Conservation (phyloP, 2,329 filamentous ascomycete species). For the Diaporthe eres region DNA sequence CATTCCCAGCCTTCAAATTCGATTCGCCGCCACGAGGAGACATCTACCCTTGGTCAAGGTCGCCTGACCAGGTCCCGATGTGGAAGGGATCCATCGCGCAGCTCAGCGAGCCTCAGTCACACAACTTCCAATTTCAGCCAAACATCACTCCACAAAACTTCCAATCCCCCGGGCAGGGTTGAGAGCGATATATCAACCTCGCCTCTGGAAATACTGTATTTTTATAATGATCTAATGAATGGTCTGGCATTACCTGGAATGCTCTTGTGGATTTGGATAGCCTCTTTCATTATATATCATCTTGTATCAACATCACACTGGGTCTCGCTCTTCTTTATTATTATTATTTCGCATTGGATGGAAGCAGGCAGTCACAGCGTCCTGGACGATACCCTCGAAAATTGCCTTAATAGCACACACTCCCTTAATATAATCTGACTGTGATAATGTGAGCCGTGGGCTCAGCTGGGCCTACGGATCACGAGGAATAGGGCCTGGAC, state of each 20-base stretch:
- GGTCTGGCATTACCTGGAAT: constrained; percentile 18
- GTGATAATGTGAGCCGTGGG: constrained; percentile 13
- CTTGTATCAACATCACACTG: constrained; percentile 21
- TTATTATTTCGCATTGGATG: constrained; percentile 1
- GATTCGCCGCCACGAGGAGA: constrained; percentile 62
- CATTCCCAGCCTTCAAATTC: constrained; percentile 60
- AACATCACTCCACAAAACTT: constrained; percentile 62
- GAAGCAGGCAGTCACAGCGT: constrained; percentile 28
- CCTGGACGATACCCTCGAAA: constrained; percentile 32
- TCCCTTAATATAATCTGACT: constrained; percentile 20
- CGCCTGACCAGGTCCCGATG: constrained; percentile 36
- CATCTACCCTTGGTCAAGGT: constrained; percentile 51
- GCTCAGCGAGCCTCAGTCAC: constrained; percentile 51
- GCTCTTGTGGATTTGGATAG: not conserved
- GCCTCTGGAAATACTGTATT: constrained; percentile 13
- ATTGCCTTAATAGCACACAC: constrained; percentile 32
- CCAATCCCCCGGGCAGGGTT: constrained; percentile 42
- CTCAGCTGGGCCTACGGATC: not conserved
- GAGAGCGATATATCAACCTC: not conserved
- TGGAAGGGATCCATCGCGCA: constrained; percentile 38
- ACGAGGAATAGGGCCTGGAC: not conserved
- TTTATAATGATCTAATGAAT: constrained; percentile 26
- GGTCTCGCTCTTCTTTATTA: not conserved
- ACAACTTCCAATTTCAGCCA: constrained; percentile 61
- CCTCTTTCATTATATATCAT: constrained; percentile 1